Conservation (phyloP, 176 grass and related monocot genomes). For the Elaeis guineensis region DNA sequence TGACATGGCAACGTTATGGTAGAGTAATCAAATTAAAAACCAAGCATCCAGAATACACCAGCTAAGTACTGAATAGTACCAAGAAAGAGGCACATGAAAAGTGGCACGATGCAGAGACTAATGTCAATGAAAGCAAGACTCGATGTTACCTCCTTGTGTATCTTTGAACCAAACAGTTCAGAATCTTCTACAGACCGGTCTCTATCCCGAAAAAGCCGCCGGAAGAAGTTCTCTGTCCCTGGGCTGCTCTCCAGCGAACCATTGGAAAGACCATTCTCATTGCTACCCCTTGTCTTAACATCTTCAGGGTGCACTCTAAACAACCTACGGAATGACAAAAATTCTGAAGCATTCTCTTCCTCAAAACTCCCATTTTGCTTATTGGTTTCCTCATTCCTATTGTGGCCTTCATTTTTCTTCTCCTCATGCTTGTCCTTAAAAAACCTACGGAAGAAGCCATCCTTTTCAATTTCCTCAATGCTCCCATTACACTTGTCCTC, state of each 20-base stretch:
- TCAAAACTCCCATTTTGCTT: slow-evolving; percentile 56
- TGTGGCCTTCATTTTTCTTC: too few relatives aligned
- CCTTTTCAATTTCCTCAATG: too few relatives aligned
- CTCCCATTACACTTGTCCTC: slow-evolving; percentile 1
- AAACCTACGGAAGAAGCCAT: too few relatives aligned
- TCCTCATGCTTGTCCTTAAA: too few relatives aligned
- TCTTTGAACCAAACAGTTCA: slow-evolving; percentile 60
- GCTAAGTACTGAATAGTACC: too few relatives aligned
- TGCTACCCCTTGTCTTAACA: slow-evolving; percentile 34
- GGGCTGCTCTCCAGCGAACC: slow-evolving; percentile 69
- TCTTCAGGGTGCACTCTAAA: slow-evolving; percentile 95
- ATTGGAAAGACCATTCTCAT: slow-evolving; percentile 43
- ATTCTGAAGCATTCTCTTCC: slow-evolving; percentile 81
- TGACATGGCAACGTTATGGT: too few relatives aligned
- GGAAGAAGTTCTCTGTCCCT: slow-evolving; percentile 92
- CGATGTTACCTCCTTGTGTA: slow-evolving; percentile 52
- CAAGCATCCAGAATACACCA: too few relatives aligned
- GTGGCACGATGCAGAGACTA: too few relatives aligned
- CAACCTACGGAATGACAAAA: slow-evolving; percentile 86
- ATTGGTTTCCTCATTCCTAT: too few relatives aligned
- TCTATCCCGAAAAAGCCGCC: slow-evolving; percentile 71
- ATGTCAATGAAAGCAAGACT: too few relatives aligned
- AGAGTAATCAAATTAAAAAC: too few relatives aligned
- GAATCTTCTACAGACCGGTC: slow-evolving; percentile 87
- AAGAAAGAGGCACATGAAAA: too few relatives aligned